Evolutionary conservation across 2,329 filamentous ascomycete species (phyloP), one percentile per base, ranked within the genome.

Genomic region (Teratosphaeria epicoccoides): DNA sequence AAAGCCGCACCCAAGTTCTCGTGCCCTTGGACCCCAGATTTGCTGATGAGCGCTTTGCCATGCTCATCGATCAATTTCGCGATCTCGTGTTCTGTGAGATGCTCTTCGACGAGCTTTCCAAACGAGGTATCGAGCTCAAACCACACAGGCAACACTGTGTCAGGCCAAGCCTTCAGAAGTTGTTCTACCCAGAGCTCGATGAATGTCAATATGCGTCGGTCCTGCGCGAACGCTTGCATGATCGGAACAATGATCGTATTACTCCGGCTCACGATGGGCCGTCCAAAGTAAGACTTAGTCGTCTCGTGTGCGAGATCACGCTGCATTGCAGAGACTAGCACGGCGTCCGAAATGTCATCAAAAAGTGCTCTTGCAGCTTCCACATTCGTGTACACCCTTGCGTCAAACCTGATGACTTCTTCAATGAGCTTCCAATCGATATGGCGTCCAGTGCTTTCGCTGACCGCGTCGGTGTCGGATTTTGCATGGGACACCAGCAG

Each of bases 321-420:
- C 14, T 28, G n/a, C 23, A 28, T 14, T 28, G 12, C 17, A 11
- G 11, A 45, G n/a, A 22, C 14, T 24, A 33, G 48, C 4, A 6
- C 23, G 23, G 48, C 37, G 7, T 24, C 6, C 17, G 48, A 48
- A 7, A 52, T 33, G 17, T 26, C 50, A 25, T 49, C 40, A 24
- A 53, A 54, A 23, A 56, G n/a, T 9, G 29, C n/a, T 10, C 20
- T 22, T 14, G 40, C 37, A 25, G 14, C n/a, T 17, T 20, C 17
- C 37, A 9, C 9, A 4, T 23, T 12, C n/a, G 40, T 12, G 46
- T 12, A 76, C 4, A 74, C 67, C 54, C 71, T 72, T 2, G 72
- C 58, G 55, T 77, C 73, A 48, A 75, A 69, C 22, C 66, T 60
- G 17, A 77, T 62, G n/a, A 75, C 61, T 25, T 69, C 67, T 11